Base-by-base conservation (phyloP, 805 yeast species). In the Candida alai region DNA sequence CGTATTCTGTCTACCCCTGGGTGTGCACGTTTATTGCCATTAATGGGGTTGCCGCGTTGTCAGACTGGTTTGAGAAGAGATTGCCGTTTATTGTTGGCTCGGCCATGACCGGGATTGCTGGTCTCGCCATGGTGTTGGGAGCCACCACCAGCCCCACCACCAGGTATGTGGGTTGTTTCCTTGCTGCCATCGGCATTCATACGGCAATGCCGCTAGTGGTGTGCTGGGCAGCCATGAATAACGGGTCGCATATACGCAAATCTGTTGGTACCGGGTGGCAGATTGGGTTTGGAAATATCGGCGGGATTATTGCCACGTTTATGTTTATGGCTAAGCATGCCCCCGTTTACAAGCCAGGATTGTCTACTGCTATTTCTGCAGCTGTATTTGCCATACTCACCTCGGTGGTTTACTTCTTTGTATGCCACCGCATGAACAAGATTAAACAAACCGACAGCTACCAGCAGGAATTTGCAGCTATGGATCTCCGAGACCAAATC, bases 1-100 rank as follows among this genome's bases (percentile, higher is more conserved):
- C 81, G 35, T 80, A 80, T 60, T 82, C 95, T 0, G 84, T 87
- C 31, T 88, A 86, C 45, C 94, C 95, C 13, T 86, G 95, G 89
- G 66, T 84, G 26, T 61, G 70, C 18, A 84, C 94, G 0, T 82
- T 86, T 49, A 87, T 80, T 5, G 62, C 73, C 23, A 73, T 80
- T 28, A 78, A 80, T 59, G 47, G 73, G 3, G 43, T 72, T 12
- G 90, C 95, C 0, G 61, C 67, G 38, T 41, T 68, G 37, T 80
- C 93, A 1, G 95, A 86, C 54, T 56, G 51, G 30, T 34, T 61
- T 15, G 63, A 71, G 39, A 49, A 52, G 29, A 68, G 87, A 58
- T 52, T 71, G 14, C 66, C 69, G 30, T 65, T 60, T 32, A 59
- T 73, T 17, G 43, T 73, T 13, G 44, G 42, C 22, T 37, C 48